Base-by-base conservation (phyloP, 2,329 filamentous ascomycete genomes). In the Simplicillium aogashimaense region DNA sequence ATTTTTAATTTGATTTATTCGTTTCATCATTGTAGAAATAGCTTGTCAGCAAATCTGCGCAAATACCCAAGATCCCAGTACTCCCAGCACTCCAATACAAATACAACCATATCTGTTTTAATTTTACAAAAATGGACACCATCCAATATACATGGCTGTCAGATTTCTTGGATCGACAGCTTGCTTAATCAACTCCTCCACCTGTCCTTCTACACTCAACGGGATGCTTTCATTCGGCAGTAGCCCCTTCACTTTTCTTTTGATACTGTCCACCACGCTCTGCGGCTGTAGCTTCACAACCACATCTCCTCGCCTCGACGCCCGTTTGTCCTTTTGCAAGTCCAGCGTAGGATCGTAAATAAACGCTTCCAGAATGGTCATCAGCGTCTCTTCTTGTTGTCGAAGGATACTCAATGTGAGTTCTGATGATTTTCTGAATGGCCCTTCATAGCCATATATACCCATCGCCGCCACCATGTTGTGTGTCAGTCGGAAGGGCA, bases 401-500 rank as follows among this genome's bases (percentile, higher is more conserved):
- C 92, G 76, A 9, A 97, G 70, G 20, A 95, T 79, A 34, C 76
- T 72, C 44, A 97, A 72, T 10, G 88, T 94, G 45, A 97, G 72
- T 63, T 98, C 94, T 44, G 85, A 90, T 37, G 86, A 90, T 53
- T 86, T 84, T 33, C 89, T 76, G 63, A 95, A 99, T 0, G 92
- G 89, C 0, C 92, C 86, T 59, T 97, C 92, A 57, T 92, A 87
- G 45, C 89, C 87, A 55, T 94, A 90, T 16, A 94, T 81, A 5
- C 92, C 92, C 80, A 98, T 97, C 10, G 92, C 94, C 47, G 94
- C 86, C 29, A 94, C 78, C 90, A 98, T 97, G 63, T 98, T 98
- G 70, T 95, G 90, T 4, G 92, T 98, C 33, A 98, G 72, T 13
- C 94, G 84, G 70, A 98, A 99, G 2, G 92, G 94, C 1, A 98